Base-by-base conservation (phyloP, 106 monocot genomes). In the Dendrobium huoshanense region DNA sequence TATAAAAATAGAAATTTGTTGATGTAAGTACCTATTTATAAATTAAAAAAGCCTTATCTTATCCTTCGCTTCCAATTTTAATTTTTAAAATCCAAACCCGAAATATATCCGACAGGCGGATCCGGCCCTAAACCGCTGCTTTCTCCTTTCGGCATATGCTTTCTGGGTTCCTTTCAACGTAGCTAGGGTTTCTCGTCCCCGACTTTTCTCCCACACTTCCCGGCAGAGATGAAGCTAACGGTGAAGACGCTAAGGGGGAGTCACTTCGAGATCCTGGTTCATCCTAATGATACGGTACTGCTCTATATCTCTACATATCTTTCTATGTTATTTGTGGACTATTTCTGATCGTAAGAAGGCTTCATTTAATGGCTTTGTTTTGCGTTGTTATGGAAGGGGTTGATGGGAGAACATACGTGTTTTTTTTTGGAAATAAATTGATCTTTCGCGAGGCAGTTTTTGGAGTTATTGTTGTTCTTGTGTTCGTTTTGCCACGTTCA, bases 241-340 rank as follows among this genome's bases (percentile, higher is more conserved):
- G 79, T 84, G 78, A 84, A 84, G 58, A 84, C 79, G 24, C 64
- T 84, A 45, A 84, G 75, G 19, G 83, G 83, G 29, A 75, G 74
- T 2, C 83, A 84, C 79, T 84, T 79, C 64, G 79, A 84, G 31
- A 84, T 84, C 79, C 45, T 27, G 24, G 83, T 84, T 42, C 79
- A 84, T 56, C 83, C 79, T 17, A 79, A 47, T 40, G 79, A 79
- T 48, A 79, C 64, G 83, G 83, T 84, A 58, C 72, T 37, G 37
- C 37, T 47, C 49, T n/a, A 15, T 37, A 7, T 48, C 25, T 41
- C 49, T 49, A 5, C 16, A 74, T 9, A 43, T 19, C 1, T 74
- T 43, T 74, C 74, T 74, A 29, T 43, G n/a, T 74, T 74, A 44
- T 41, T 70, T 10, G 20, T 4, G 43, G 16, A 10, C 41, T n/a